These are phyloP conservation scores for Rubus parviflorus DNA, from an alignment of 306 rosid genomes.

Conservation along the genomic window DNA sequence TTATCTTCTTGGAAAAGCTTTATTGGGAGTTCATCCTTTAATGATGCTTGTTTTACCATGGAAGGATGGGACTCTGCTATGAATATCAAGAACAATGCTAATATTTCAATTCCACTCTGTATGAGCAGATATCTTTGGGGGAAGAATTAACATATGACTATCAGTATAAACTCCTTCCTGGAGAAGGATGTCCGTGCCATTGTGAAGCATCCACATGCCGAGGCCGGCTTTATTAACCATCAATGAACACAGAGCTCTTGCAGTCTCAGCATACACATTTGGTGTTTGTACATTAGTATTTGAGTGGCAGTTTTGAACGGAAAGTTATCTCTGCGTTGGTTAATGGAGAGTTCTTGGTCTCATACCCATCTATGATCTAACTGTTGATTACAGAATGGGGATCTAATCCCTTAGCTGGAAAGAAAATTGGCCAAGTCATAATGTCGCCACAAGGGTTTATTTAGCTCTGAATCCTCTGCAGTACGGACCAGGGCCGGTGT, in stretches of 20 bases:
- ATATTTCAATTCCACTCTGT: slow-evolving; percentile 10
- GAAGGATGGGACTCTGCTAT: slow-evolving; percentile 4
- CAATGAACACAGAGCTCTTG: slow-evolving; percentile 10
- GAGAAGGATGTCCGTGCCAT: slow-evolving; percentile 66
- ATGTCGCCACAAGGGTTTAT: neutral
- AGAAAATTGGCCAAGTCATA: neutral
- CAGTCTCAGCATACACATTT: slow-evolving; percentile 23
- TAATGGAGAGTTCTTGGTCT: slow-evolving; percentile 18
- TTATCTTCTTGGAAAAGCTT: neutral
- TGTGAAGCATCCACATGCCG: slow-evolving; percentile 65
- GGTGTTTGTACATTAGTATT: slow-evolving; percentile 1
- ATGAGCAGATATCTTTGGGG: slow-evolving; percentile 78
- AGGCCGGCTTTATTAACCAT: slow-evolving; percentile 52
- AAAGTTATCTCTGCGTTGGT: neutral
- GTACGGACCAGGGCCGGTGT: slow-evolving; percentile 3
- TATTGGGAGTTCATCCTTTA: slow-evolving; percentile 14
- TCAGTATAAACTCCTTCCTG: slow-evolving; percentile 52
- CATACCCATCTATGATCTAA: slow-evolving; percentile 12
- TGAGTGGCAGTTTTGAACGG: slow-evolving; percentile 17
- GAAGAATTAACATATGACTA: slow-evolving; percentile 80
- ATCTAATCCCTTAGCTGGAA: slow-evolving; percentile 3
- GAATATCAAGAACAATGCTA: neutral
- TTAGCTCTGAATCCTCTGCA: neutral
- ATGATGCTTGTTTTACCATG: slow-evolving; percentile 4
- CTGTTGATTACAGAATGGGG: slow-evolving; percentile 17